Percentiles rank a stretch among this genome's conserved stretches.
phyloP scores from a whole-genome alignment of 2,329 filamentous ascomycete species.

The Colletotrichum salicis region DNA sequence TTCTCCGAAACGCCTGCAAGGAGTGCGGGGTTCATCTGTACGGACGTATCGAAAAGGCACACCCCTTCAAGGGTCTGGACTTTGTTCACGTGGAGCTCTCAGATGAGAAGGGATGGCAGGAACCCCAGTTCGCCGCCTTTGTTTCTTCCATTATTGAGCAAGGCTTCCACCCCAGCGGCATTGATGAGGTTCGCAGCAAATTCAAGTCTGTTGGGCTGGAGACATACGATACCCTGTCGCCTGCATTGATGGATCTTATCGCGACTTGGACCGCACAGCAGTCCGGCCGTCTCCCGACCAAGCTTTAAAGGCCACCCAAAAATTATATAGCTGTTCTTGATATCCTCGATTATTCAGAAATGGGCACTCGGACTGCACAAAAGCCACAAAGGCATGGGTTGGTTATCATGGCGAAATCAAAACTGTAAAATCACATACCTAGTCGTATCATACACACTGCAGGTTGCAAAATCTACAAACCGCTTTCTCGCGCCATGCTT shows the following conservation, averaged over 20 bases:
- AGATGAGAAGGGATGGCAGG: constrained; percentile 73
- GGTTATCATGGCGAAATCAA: background rate
- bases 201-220: constrained; percentile 66
- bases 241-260: constrained; percentile 71
- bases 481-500: background rate
- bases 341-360: background rate
- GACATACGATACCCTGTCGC: constrained; percentile 71
- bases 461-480: background rate
- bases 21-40: constrained; percentile 72
- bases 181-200: constrained; percentile 64
- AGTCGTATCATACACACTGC: background rate
- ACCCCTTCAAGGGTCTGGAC: constrained; percentile 75
- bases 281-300: constrained; percentile 41
- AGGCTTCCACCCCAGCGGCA: constrained; percentile 66
- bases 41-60: constrained; percentile 72
- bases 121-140: constrained; percentile 76
- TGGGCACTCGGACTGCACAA: background rate
- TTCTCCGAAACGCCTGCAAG: constrained; percentile 70
- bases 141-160: constrained; percentile 76
- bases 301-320: constrained; percentile 1
- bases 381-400: background rate
- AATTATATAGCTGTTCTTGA: background rate
- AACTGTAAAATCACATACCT: background rate
- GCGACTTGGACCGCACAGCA: constrained; percentile 66
- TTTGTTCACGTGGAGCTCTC: constrained; percentile 75